Evolutionary conservation across 1,284 basidiomycete species (phyloP), one percentile per base, ranked within the genome.

Genomic region (Coriolopsis trogii): DNA sequence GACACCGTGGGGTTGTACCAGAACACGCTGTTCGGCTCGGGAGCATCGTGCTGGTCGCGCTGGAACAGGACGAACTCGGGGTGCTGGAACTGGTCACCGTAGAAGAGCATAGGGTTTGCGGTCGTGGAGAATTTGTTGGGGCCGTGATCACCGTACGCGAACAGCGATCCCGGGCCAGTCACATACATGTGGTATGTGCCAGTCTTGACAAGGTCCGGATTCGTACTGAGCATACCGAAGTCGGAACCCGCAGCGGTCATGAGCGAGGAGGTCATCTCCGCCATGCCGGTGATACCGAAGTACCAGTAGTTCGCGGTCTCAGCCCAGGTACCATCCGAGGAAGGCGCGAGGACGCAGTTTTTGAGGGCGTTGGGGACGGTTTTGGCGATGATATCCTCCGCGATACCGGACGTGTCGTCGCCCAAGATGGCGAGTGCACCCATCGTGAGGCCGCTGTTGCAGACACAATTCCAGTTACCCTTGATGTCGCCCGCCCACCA

Each of bases 391-490:
- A 98, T 75, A 53, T 82, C 73, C 56, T 78, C 65, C 0, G 95
- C 90, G 33, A 76, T 76, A 40, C 87, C 87, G 2, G 88, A 87
- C n/a, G 81, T 82, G 66, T 98, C 95, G 53, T 95, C 91, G 49
- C 82, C 85, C 15, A 93, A 75, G 64, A 99, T 93, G 40, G 96
- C 95, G 41, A 99, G 85, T 0, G 97, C 83, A 49, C 82, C 97
- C 67, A 98, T 73, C 18, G 91, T 91, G 60, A 99, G 75, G 55
- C 96, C 96, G 51, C 85, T 84, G 71, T 98, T 99, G 78, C 89
- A 94, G 56, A 98, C 93, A 62, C 96, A 98, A 72, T 98, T 98
- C 95, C 95, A 98, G 77, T 98, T 98, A 38, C 96, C 89, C 30
- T 73, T 73, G 34, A 75, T 81, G 55, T 75, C 76, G 33, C 65